Conservation (phyloP, 2,329 filamentous ascomycete species). For the Colletotrichum abscissum region DNA sequence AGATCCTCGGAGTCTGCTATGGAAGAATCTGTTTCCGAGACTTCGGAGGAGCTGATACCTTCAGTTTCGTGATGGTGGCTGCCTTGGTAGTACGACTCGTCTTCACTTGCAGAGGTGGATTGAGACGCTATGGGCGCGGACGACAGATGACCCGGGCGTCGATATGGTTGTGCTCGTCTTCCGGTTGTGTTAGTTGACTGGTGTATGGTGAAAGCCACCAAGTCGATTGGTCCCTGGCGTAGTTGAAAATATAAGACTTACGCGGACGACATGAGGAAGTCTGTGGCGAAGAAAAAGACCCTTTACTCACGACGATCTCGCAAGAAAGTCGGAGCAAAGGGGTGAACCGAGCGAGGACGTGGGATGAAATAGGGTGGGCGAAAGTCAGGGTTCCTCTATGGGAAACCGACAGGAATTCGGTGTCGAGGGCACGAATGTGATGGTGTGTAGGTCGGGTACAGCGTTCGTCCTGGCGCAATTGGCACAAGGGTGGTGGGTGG, state of each 20-base stretch:
- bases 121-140: slow-evolving; percentile 40
- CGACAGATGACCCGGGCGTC: slow-evolving; percentile 38
- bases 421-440: slow-evolving; percentile 6
- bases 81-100: slow-evolving; percentile 46
- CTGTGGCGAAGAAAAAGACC: slow-evolving; percentile 46
- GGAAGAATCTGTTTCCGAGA: slow-evolving; percentile 48
- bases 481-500: not conserved
- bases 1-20: slow-evolving; percentile 56
- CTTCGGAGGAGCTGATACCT: slow-evolving; percentile 43
- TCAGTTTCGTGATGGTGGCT: slow-evolving; percentile 41
- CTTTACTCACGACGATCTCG: slow-evolving; percentile 60
- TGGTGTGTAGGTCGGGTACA: slow-evolving; percentile 7
- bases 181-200: slow-evolving; percentile 36
- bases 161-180: slow-evolving; percentile 8
- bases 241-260: slow-evolving; percentile 41
- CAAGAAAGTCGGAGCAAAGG: slow-evolving; percentile 59
- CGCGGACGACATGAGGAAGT: slow-evolving; percentile 53
- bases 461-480: slow-evolving; percentile 29
- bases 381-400: slow-evolving; percentile 17
- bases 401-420: slow-evolving; percentile 8
- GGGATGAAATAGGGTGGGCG: slow-evolving; percentile 20
- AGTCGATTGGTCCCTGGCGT: slow-evolving; percentile 33
- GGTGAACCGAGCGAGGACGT: slow-evolving; percentile 38
- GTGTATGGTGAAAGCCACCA: slow-evolving; percentile 35
- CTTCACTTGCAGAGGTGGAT: slow-evolving; percentile 51